Conservation (phyloP, 2,329 filamentous ascomycete species). For the Ceratocystis alfenasii region DNA sequence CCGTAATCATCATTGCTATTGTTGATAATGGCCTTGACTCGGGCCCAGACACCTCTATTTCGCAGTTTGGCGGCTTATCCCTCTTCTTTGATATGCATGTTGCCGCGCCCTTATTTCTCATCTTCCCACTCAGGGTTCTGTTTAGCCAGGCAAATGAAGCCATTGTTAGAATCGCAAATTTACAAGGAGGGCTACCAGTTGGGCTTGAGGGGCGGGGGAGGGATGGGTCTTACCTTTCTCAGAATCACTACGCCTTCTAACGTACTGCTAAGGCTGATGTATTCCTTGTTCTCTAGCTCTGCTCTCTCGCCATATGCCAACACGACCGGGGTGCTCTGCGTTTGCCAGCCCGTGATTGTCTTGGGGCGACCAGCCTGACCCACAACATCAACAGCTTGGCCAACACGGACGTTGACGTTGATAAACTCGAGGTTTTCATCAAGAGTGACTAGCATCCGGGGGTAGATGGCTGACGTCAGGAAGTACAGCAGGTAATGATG, state of each 20-base stretch:
- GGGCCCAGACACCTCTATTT: slow-evolving; percentile 15
- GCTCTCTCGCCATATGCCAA: slow-evolving; percentile 90
- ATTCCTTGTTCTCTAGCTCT: slow-evolving; percentile 95
- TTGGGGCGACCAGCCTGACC: slow-evolving; percentile 94
- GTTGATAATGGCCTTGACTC: slow-evolving; percentile 17
- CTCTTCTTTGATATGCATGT: neutral
- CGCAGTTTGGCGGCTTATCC: neutral
- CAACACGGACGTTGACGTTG: slow-evolving; percentile 90
- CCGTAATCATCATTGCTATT: slow-evolving; percentile 20
- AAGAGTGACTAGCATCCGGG: slow-evolving; percentile 88
- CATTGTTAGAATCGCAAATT: neutral
- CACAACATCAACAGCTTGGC: slow-evolving; percentile 95
- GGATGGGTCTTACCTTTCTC: slow-evolving; percentile 61
- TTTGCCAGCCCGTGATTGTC: slow-evolving; percentile 99
- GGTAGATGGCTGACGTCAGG: slow-evolving; percentile 91
- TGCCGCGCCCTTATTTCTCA: slow-evolving; percentile 16
- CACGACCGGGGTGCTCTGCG: slow-evolving; percentile 94
- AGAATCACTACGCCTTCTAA: slow-evolving; percentile 92
- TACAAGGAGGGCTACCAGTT: neutral
- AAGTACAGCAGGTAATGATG: slow-evolving; percentile 94
- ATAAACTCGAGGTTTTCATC: slow-evolving; percentile 90
- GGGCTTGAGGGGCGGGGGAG: neutral
- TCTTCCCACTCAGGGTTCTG: slow-evolving; percentile 21
- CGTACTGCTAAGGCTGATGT: slow-evolving; percentile 79
- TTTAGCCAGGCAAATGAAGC: neutral